Conservation (phyloP, 805 yeast species). For the Saturnispora zaruensis region DNA sequence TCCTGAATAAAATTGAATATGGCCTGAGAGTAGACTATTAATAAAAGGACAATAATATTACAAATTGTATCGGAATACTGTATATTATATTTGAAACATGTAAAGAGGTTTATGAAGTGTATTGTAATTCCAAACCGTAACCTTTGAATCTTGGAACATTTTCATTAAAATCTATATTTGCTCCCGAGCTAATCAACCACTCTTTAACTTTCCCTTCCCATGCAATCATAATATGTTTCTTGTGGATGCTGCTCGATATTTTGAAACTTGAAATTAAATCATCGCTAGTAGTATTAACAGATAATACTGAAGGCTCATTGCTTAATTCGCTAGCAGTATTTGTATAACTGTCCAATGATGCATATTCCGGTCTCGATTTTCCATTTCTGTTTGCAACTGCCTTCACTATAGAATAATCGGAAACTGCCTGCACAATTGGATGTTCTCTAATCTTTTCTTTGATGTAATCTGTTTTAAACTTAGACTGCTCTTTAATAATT, state of each 20-base stretch:
- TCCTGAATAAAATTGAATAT: neutral
- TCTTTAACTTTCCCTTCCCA: constrained; percentile 90
- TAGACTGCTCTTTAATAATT: neutral
- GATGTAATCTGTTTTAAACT: neutral
- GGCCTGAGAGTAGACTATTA: too few species aligned
- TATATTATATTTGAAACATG: neutral
- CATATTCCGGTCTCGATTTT: neutral
- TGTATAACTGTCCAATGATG: neutral
- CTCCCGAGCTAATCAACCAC: constrained; percentile 70
- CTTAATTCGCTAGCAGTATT: neutral
- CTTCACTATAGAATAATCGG: constrained; percentile 6
- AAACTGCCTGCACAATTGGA: constrained; percentile 5
- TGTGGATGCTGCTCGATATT: constrained; percentile 59
- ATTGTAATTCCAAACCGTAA: constrained; percentile 56
- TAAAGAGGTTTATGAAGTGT: constrained; percentile 38
- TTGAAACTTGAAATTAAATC: constrained; percentile 52
- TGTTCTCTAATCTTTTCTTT: constrained; percentile 6
- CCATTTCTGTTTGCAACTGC: neutral
- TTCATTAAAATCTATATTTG: constrained; percentile 39
- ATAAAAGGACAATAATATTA: neutral
- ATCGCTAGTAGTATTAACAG: neutral
- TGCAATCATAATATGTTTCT: constrained; percentile 49
- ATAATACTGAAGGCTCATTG: neutral
- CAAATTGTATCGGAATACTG: neutral
- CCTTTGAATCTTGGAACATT: constrained; percentile 39